Evolutionary conservation across 192 early-diverging fungal species (phyloP).

Genomic region (Gonapodya sp.): DNA sequence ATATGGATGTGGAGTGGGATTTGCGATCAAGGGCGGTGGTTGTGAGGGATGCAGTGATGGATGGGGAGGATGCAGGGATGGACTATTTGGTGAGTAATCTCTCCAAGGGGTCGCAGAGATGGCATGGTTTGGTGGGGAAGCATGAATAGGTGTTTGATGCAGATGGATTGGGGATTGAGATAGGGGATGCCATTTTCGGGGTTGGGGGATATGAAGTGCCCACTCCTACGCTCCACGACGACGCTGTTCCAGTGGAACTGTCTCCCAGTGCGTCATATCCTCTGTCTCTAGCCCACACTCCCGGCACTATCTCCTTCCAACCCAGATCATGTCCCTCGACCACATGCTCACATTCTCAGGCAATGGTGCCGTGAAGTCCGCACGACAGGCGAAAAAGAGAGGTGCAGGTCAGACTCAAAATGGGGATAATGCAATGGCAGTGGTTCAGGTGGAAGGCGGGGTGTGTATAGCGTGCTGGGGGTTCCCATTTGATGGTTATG

Average conservation of each 20-base stretch:
- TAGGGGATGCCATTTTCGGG: too few relatives aligned
- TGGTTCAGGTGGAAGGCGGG: not conserved
- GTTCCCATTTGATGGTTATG: too few relatives aligned
- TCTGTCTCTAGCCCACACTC: constrained; percentile 50
- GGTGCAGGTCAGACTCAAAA: constrained; percentile 16
- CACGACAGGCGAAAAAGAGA: constrained; percentile 26
- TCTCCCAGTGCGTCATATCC: too few relatives aligned
- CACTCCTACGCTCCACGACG: too few relatives aligned
- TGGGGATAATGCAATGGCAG: constrained; percentile 18
- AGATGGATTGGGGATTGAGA: too few relatives aligned
- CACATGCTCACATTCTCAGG: constrained; percentile 47
- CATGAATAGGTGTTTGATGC: too few relatives aligned
- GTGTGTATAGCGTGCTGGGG: too few relatives aligned
- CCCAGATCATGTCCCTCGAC: constrained; percentile 47
- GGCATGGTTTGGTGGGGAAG: too few relatives aligned
- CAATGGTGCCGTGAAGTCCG: constrained; percentile 37
- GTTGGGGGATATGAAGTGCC: too few relatives aligned
- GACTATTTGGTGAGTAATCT: constrained; percentile 14
- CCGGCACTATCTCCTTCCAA: not conserved
- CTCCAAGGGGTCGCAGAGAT: too few relatives aligned
- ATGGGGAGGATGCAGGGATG: constrained; percentile 17
- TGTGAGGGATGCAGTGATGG: constrained; percentile 27
- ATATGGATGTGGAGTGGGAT: constrained; percentile 68
- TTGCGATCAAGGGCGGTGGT: constrained; percentile 42
- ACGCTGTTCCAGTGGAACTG: too few relatives aligned